Percentiles rank a stretch among this genome's conserved stretches.
Conservation (phyloP, 2,329 filamentous ascomycete genomes). For the Rhinocladiella similis region DNA sequence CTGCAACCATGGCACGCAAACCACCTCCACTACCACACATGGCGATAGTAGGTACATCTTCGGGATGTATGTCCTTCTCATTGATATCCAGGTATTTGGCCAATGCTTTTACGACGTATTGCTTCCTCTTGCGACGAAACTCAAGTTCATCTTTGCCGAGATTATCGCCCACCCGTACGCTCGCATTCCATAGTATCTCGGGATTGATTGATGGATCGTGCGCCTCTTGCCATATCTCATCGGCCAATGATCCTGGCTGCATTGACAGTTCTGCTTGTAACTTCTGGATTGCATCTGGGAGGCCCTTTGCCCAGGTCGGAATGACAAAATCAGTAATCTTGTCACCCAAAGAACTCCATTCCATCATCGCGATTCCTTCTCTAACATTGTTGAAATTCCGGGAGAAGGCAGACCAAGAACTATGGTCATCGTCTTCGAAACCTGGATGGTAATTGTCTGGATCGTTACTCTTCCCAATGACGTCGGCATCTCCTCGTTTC, state of each 20-base stretch:
- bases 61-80: slow-evolving; percentile 80
- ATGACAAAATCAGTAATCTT: slow-evolving; percentile 70
- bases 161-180: slow-evolving; percentile 76
- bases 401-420: slow-evolving; percentile 54
- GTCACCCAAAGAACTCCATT: slow-evolving; percentile 48
- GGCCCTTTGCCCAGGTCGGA: slow-evolving; percentile 75
- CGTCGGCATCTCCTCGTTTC: slow-evolving; percentile 18
- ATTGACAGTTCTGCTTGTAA: slow-evolving; percentile 85
- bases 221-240: slow-evolving; percentile 91
- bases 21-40: slow-evolving; percentile 94
- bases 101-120: slow-evolving; percentile 69
- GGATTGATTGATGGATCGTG: slow-evolving; percentile 81
- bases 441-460: slow-evolving; percentile 20
- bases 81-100: slow-evolving; percentile 78
- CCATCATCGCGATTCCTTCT: slow-evolving; percentile 41
- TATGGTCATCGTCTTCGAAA: slow-evolving; percentile 34
- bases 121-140: slow-evolving; percentile 69
- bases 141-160: slow-evolving; percentile 80
- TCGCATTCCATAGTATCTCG: slow-evolving; percentile 79
- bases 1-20: slow-evolving; percentile 83
- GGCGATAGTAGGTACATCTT: slow-evolving; percentile 90
- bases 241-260: slow-evolving; percentile 81
- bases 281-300: slow-evolving; percentile 78
- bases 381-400: slow-evolving; percentile 42
- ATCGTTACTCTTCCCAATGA: slow-evolving; percentile 19